phyloP scores from a whole-genome alignment of 768 basidiomycete genomes.

The Tulasnella sp. region DNA sequence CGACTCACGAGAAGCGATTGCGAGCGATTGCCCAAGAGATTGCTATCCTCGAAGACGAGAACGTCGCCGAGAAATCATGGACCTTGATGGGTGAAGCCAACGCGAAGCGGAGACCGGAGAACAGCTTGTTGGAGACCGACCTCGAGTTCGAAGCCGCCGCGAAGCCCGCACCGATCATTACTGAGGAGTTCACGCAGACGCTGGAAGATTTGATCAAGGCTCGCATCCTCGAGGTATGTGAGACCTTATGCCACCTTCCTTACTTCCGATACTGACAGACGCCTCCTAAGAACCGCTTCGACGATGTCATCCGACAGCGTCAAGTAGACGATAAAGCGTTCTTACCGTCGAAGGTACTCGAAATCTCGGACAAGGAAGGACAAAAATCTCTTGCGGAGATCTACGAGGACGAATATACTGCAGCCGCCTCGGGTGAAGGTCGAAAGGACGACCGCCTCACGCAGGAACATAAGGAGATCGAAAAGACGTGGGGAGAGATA shows the following conservation, averaged over 20 bases:
- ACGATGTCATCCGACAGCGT: conserved; percentile 82
- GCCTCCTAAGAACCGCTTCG: conserved; percentile 49
- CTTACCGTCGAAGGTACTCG: conserved; percentile 79
- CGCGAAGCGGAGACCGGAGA: conserved; percentile 71
- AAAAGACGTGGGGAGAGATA: conserved; percentile 71
- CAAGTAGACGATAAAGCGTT: conserved; percentile 72
- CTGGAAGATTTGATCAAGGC: conserved; percentile 88
- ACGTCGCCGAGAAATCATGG: conserved; percentile 86
- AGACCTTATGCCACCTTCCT: not conserved
- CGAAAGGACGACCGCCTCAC: conserved; percentile 60
- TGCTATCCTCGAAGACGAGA: conserved; percentile 67
- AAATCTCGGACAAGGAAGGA: conserved; percentile 81
- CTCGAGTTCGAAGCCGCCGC: conserved; percentile 87
- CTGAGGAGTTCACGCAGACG: conserved; percentile 69
- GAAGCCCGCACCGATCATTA: conserved; percentile 79
- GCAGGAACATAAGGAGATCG: conserved; percentile 84
- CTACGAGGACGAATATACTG: conserved; percentile 85
- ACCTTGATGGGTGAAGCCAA: conserved; percentile 83
- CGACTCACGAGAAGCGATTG: conserved; percentile 61
- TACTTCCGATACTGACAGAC: not conserved
- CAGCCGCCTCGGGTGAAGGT: conserved; percentile 39
- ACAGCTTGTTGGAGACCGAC: conserved; percentile 86
- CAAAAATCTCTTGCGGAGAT: conserved; percentile 86
- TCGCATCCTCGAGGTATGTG: conserved; percentile 60
- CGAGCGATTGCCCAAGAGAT: conserved; percentile 68